Evolutionary conservation across 495 filamentous ascomycete species (phyloP).

Genomic region (Neurospora sp.): DNA sequence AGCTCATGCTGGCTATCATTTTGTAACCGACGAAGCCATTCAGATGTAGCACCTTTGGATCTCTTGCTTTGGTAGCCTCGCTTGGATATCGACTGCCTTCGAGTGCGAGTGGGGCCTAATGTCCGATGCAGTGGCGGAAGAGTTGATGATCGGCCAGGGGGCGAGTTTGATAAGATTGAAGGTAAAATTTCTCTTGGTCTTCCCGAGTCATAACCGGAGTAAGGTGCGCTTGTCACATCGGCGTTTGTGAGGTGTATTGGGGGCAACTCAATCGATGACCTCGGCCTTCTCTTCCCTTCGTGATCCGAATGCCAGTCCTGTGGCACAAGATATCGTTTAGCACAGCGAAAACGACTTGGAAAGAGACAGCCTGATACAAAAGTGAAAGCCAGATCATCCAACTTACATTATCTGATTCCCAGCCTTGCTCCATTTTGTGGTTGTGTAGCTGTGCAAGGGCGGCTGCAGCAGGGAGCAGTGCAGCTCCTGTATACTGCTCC

Average conservation of each 20-base stretch:
- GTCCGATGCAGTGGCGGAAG: slow-evolving; percentile 68
- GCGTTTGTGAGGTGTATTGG: slow-evolving; percentile 49
- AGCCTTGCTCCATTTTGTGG: slow-evolving; percentile 68
- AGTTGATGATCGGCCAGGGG: slow-evolving; percentile 77
- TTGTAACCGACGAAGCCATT: slow-evolving; percentile 41
- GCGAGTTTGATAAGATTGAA: slow-evolving; percentile 69
- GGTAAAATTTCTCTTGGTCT: slow-evolving; percentile 64
- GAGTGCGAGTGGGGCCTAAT: slow-evolving; percentile 51
- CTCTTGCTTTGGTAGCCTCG: slow-evolving; percentile 66
- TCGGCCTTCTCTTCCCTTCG: slow-evolving; percentile 44
- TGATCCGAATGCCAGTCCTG: slow-evolving; percentile 67
- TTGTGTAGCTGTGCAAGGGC: slow-evolving; percentile 77
- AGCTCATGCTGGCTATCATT: slow-evolving; percentile 29
- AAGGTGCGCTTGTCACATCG: slow-evolving; percentile 61
- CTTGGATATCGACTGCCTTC: slow-evolving; percentile 77
- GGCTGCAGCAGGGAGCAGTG: slow-evolving; percentile 61
- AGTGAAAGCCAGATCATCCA: background rate
- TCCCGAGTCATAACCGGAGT: slow-evolving; percentile 49
- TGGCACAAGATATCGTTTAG: slow-evolving; percentile 12
- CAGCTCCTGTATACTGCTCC: slow-evolving; percentile 54
- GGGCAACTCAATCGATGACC: slow-evolving; percentile 62
- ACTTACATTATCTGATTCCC: slow-evolving; percentile 76
- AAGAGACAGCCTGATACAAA: background rate
- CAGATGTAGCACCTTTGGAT: slow-evolving; percentile 48
- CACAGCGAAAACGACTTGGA: slow-evolving; percentile 2